phyloP scores from a whole-genome alignment of 1,139 yeast genomes.

The Hemisphaericaspora subhashii region DNA sequence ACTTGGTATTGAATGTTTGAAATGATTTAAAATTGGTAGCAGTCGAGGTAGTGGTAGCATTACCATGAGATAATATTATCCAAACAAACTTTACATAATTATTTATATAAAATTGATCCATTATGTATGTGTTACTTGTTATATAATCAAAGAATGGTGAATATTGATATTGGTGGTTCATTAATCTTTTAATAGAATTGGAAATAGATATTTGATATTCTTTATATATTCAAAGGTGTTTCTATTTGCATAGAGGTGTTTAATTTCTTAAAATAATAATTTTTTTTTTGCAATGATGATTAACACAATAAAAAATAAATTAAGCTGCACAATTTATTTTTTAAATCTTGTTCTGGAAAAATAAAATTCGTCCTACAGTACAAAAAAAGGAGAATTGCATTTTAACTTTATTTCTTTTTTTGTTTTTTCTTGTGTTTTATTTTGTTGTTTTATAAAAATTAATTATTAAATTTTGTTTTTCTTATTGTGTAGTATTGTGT shows the following conservation, averaged over 20 bases:
- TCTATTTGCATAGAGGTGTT: neutral
- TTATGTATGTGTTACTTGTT: constrained; percentile 2
- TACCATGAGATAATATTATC: constrained; percentile 12
- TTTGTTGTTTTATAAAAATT: neutral
- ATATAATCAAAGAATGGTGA: no score
- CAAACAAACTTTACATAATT: constrained; percentile 16
- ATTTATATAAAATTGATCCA: constrained; percentile 11
- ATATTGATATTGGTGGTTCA: neutral
- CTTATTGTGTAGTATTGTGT: neutral
- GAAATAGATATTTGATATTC: constrained; percentile 5
- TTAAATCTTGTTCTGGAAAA: neutral
- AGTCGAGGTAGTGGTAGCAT: neutral
- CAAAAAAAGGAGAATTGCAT: neutral
- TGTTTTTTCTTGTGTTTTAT: neutral
- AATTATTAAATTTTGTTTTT: no score
- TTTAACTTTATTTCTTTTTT: neutral
- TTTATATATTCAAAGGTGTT: constrained; percentile 1
- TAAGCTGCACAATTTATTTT: constrained; percentile 2
- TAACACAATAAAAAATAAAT: neutral
- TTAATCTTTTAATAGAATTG: neutral
- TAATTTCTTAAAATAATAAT: constrained; percentile 1
- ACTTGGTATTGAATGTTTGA: constrained; percentile 19
- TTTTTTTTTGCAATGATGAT: constrained; percentile 3
- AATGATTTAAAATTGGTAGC: constrained; percentile 9
- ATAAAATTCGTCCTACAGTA: neutral